Conservation (phyloP, 140 eudicot genomes). For the Erigeron philadelphicus region DNA sequence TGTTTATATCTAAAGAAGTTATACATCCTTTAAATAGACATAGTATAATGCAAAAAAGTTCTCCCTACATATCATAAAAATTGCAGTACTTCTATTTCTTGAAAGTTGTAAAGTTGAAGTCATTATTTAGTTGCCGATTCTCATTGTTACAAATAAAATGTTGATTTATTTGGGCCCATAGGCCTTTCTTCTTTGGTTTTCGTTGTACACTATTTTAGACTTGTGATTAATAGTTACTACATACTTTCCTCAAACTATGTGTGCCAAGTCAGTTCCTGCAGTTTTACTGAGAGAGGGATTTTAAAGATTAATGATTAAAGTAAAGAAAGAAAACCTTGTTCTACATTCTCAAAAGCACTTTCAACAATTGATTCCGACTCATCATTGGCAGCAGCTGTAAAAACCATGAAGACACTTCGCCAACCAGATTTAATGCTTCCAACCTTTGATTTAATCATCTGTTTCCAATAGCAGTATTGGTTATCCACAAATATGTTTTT, state of each 20-base stretch:
- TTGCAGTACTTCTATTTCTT: not conserved
- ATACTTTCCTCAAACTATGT: not conserved
- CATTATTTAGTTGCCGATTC: not conserved
- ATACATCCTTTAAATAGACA: slow-evolving; percentile 5
- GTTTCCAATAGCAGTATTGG: slow-evolving; percentile 7
- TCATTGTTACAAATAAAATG: not conserved
- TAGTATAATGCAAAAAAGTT: not conserved
- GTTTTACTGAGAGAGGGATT: not conserved
- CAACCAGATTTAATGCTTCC: slow-evolving; percentile 54
- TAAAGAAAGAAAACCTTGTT: slow-evolving; percentile 57
- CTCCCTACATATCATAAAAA: slow-evolving; percentile 3
- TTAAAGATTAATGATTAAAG: not conserved
- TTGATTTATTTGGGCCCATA: not conserved
- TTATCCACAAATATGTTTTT: not conserved
- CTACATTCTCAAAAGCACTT: slow-evolving; percentile 92
- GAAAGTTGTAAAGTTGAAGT: not conserved
- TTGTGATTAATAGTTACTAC: not conserved
- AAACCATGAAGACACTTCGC: slow-evolving; percentile 61
- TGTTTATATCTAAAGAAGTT: not conserved
- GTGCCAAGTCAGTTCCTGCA: not conserved
- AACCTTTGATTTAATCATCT: slow-evolving; percentile 43
- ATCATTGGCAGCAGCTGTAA: slow-evolving; percentile 89
- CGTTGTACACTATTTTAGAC: not conserved
- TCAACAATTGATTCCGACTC: slow-evolving; percentile 79
- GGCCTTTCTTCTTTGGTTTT: not conserved